These are phyloP conservation scores for Saturnispora silvae DNA, from an alignment of 805 yeast genomes.

Conservation along the genomic window DNA sequence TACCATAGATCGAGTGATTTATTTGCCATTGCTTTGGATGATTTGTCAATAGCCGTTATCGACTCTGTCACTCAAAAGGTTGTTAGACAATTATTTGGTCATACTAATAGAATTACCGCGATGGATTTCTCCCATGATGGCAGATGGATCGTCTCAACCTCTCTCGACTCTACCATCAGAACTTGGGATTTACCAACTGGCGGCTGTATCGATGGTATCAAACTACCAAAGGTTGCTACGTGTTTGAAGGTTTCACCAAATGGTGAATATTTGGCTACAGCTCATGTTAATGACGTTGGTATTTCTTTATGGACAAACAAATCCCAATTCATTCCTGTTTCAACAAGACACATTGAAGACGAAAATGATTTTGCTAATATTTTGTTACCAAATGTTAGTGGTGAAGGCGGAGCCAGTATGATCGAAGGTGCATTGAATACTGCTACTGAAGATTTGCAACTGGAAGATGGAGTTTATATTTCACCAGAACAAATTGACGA, in stretches of 20 bases:
- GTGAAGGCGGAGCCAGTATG: slow-evolving; percentile 61
- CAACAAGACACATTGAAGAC: slow-evolving; percentile 64
- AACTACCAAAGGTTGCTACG: slow-evolving; percentile 71
- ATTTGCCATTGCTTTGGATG: slow-evolving; percentile 78
- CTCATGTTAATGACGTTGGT: slow-evolving; percentile 86
- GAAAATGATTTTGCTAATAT: slow-evolving; percentile 61
- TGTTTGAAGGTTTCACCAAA: slow-evolving; percentile 69
- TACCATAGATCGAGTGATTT: slow-evolving; percentile 79
- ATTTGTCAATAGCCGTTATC: slow-evolving; percentile 69
- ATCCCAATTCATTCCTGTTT: slow-evolving; percentile 69
- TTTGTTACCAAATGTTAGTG: slow-evolving; percentile 65
- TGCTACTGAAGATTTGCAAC: slow-evolving; percentile 24
- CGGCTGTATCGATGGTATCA: slow-evolving; percentile 87
- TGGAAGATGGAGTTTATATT: slow-evolving; percentile 29
- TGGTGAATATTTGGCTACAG: slow-evolving; percentile 85
- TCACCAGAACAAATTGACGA: slow-evolving; percentile 54
- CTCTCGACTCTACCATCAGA: slow-evolving; percentile 78
- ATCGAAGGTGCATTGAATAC: slow-evolving; percentile 67
- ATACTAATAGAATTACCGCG: slow-evolving; percentile 75
- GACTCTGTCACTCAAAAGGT: slow-evolving; percentile 74
- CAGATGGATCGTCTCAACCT: slow-evolving; percentile 80
- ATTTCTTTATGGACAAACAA: slow-evolving; percentile 86
- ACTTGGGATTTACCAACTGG: slow-evolving; percentile 98
- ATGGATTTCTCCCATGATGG: slow-evolving; percentile 92
- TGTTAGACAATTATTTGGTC: slow-evolving; percentile 85